phyloP scores from a whole-genome alignment of 805 yeast species.

The Pichia rugopelliculosa region DNA sequence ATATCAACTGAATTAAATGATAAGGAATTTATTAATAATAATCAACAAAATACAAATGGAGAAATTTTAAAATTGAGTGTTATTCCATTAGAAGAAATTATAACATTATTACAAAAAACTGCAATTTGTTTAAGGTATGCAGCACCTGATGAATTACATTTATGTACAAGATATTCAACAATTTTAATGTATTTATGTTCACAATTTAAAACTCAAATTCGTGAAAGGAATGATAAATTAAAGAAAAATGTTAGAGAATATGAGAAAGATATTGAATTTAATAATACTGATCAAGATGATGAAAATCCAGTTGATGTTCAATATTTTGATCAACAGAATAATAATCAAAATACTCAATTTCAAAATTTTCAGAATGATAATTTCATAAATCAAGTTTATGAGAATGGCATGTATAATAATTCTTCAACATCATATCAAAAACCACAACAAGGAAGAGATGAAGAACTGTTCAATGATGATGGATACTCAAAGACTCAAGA shows the following conservation, averaged over 20 bases:
- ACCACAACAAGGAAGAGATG: constrained; percentile 1
- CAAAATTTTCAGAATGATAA: not conserved
- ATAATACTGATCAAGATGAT: constrained; percentile 2
- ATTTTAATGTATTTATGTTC: constrained; percentile 69
- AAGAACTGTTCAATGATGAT: not conserved
- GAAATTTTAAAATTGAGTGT: constrained; percentile 45
- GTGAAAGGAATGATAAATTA: constrained; percentile 13
- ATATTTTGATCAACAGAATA: not conserved
- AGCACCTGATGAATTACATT: constrained; percentile 82
- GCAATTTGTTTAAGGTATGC: constrained; percentile 73
- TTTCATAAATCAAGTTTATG: not conserved
- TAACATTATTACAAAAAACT: constrained; percentile 58
- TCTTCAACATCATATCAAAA: not conserved
- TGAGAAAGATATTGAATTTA: constrained; percentile 5
- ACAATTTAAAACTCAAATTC: constrained; percentile 49
- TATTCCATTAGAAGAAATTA: constrained; percentile 64
- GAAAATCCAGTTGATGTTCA: not conserved
- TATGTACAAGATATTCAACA: constrained; percentile 73
- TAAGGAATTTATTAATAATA: not conserved
- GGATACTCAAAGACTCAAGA: not conserved
- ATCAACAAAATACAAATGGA: constrained; percentile 8
- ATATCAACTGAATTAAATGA: not conserved
- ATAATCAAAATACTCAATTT: not conserved
- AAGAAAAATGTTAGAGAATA: constrained; percentile 8
- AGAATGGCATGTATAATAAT: not conserved